These are phyloP conservation scores for Friedmanniomyces endolithicus DNA, from an alignment of 495 filamentous ascomycete genomes.

Conservation along the genomic window DNA sequence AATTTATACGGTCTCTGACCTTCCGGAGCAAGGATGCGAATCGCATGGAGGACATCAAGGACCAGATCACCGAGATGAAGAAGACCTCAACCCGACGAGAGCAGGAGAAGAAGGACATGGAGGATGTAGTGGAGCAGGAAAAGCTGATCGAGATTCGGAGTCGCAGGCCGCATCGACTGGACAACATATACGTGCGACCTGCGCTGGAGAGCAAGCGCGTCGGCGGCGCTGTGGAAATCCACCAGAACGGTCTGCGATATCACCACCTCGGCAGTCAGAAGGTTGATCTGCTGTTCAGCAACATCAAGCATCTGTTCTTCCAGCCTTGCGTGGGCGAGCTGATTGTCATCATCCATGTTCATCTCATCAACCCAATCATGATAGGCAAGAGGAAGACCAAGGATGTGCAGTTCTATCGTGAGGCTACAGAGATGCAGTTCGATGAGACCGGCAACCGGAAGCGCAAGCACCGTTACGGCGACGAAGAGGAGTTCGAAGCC, in stretches of 20 bases:
- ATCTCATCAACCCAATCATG: constrained; percentile 95
- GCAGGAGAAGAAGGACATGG: constrained; percentile 98
- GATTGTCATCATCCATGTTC: constrained; percentile 95
- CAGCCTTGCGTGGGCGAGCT: constrained; percentile 91
- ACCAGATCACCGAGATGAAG: constrained; percentile 85
- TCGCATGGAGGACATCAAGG: constrained; percentile 75
- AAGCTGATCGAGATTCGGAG: constrained; percentile 72
- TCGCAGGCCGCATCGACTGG: constrained; percentile 72
- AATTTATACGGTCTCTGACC: constrained; percentile 90
- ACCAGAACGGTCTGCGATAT: constrained; percentile 97
- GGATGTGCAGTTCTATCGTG: constrained; percentile 95
- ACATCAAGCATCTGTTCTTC: constrained; percentile 97
- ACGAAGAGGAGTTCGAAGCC: constrained; percentile 97
- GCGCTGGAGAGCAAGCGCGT: constrained; percentile 92
- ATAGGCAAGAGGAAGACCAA: constrained; percentile 98
- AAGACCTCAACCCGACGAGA: constrained; percentile 80
- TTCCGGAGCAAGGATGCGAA: constrained; percentile 81
- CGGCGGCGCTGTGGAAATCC: constrained; percentile 88
- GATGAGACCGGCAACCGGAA: constrained; percentile 98
- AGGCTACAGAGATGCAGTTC: constrained; percentile 97
- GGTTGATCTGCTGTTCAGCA: constrained; percentile 94
- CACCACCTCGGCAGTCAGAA: constrained; percentile 68
- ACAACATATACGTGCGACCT: constrained; percentile 87
- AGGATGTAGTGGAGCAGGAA: constrained; percentile 99
- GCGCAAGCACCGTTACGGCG: constrained; percentile 94